These are phyloP conservation scores for Prunus davidiana DNA, from an alignment of 306 rosid genomes.

Conservation along the genomic window DNA sequence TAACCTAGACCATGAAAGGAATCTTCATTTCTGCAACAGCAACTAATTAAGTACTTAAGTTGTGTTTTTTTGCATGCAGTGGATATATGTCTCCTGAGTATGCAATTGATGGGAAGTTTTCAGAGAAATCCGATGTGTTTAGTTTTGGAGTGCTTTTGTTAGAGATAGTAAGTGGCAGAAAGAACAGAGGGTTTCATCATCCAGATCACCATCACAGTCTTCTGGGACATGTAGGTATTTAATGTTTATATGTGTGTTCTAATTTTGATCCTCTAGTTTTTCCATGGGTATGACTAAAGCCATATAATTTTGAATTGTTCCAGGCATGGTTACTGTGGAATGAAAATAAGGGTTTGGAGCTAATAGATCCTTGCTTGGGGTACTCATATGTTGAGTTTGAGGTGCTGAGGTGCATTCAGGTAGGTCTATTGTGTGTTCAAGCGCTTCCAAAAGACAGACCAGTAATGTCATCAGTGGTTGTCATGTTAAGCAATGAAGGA, in stretches of 20 bases:
- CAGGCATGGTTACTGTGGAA: conserved; percentile 19
- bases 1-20: too few species aligned
- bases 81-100: conserved; percentile 37
- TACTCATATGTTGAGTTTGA: background rate
- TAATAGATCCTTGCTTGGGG: conserved; percentile 4
- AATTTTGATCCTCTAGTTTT: background rate
- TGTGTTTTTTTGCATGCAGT: background rate
- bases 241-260: background rate
- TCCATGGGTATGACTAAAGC: background rate
- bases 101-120: conserved; percentile 26
- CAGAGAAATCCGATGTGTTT: conserved; percentile 28
- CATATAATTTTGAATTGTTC: too few species aligned
- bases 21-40: background rate
- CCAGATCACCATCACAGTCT: conserved; percentile 23
- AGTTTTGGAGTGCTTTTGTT: conserved; percentile 31
- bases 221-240: conserved; percentile 27
- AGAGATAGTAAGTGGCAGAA: conserved; percentile 26
- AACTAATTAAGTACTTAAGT: background rate
- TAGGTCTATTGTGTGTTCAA: conserved; percentile 25
- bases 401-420: conserved; percentile 20
- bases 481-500: conserved; percentile 19
- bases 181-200: conserved; percentile 18
- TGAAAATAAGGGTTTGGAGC: background rate
- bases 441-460: conserved; percentile 13
- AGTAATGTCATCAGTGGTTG: conserved; percentile 13